Percentiles rank a stretch among this genome's conserved stretches.
Evolutionary conservation across 345 rosid genomes (phyloP).

Genomic region (Arabidopsis arenosa): DNA sequence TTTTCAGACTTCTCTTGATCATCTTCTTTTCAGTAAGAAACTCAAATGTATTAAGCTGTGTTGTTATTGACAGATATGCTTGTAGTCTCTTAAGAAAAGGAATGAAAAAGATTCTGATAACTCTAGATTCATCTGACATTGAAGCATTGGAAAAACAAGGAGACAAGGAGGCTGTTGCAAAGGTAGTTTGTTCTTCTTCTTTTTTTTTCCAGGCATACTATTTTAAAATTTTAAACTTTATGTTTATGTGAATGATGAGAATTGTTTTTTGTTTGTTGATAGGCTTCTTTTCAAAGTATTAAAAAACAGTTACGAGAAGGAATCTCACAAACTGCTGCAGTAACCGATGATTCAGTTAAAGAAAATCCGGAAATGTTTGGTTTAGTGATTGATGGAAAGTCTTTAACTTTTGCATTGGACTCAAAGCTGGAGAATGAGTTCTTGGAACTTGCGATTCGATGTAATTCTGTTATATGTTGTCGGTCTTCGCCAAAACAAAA

Average conservation of each 20-base stretch:
- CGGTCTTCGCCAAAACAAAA: conserved; percentile 94
- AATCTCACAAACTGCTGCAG: conserved; percentile 42
- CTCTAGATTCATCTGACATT: conserved; percentile 70
- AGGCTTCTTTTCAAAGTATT: conserved; percentile 71
- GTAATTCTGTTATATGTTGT: conserved; percentile 85
- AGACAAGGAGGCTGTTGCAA: conserved; percentile 54
- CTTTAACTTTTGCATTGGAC: conserved; percentile 66
- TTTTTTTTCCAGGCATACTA: background rate
- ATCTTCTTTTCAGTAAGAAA: conserved; percentile 5
- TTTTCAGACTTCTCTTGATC: background rate
- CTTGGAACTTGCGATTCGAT: conserved; percentile 64
- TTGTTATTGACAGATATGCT: conserved; percentile 63
- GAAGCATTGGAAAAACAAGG: conserved; percentile 66
- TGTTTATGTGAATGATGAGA: conserved; percentile 9
- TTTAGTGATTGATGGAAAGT: conserved; percentile 87
- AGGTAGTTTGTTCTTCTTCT: conserved; percentile 50
- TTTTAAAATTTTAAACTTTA: background rate
- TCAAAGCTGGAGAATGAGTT: conserved; percentile 54
- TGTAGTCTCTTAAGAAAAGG: conserved; percentile 76
- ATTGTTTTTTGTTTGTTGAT: conserved; percentile 4
- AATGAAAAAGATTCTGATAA: conserved; percentile 67
- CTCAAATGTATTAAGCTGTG: conserved; percentile 26
- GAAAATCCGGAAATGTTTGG: conserved; percentile 49
- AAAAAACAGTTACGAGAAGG: conserved; percentile 56
- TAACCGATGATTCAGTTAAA: conserved; percentile 29